These are phyloP conservation scores for Alternaria metachromatica DNA, from an alignment of 2,329 filamentous ascomycete genomes.

Conservation along the genomic window DNA sequence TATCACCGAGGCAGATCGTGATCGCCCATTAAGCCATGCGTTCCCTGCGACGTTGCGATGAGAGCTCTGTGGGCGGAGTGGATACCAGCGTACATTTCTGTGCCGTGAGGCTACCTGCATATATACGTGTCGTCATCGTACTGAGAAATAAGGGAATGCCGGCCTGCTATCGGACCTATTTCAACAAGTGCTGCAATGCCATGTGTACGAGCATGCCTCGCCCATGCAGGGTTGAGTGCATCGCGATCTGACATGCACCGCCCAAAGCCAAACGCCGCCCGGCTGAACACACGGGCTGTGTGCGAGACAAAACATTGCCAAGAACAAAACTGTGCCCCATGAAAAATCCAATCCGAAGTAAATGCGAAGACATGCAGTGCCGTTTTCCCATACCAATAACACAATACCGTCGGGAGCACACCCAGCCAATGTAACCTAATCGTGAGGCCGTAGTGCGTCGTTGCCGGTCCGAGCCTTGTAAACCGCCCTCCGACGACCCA, in stretches of 20 bases:
- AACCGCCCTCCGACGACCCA: constrained; percentile 6
- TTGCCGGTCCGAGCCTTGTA: constrained; percentile 12
- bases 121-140: constrained; percentile 36
- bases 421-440: constrained; percentile 26
- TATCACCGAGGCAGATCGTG: constrained; percentile 22
- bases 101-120: constrained; percentile 23
- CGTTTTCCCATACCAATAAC: constrained; percentile 15
- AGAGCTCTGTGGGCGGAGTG: constrained; percentile 18
- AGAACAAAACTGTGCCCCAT: neutral
- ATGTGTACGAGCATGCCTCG: constrained; percentile 32
- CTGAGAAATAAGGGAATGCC: constrained; percentile 19
- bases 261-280: constrained; percentile 17
- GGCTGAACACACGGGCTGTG: neutral
- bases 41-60: constrained; percentile 1
- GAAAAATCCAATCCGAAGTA: neutral
- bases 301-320: neutral
- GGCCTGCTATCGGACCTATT: constrained; percentile 11
- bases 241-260: constrained; percentile 7
- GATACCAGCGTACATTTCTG: constrained; percentile 21
- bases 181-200: constrained; percentile 26
- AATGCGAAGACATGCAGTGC: constrained; percentile 5
- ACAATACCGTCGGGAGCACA: constrained; percentile 15
- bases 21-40: constrained; percentile 12
- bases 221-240: constrained; percentile 20
- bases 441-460: constrained; percentile 18